Percentiles rank a stretch among this genome's conserved stretches.
phyloP scores from a whole-genome alignment of 805 yeast genomes.

The Lipomyces sp. region DNA sequence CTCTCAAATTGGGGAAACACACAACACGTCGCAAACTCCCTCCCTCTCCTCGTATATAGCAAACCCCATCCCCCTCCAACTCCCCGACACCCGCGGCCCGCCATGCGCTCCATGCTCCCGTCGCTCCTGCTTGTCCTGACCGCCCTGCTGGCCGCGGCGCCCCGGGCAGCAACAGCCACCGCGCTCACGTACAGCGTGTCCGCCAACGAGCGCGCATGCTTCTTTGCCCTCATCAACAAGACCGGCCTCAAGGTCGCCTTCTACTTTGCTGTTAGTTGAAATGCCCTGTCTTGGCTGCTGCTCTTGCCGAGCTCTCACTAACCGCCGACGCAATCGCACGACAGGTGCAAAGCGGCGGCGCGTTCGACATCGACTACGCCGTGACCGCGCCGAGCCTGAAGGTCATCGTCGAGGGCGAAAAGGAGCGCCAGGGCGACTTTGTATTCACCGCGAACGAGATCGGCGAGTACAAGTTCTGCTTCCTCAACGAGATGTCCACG shows the following conservation, averaged over 20 bases:
- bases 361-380: constrained; percentile 72
- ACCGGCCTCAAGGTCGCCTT: constrained; percentile 62
- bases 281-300: background rate
- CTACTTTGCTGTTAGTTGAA: constrained; percentile 70
- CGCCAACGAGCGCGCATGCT: constrained; percentile 74
- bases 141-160: background rate
- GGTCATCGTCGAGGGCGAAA: constrained; percentile 51
- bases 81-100: too few species aligned
- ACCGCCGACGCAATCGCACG: too few species aligned
- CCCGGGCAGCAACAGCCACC: constrained; percentile 21
- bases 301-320: background rate
- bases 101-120: too few species aligned
- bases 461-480: constrained; percentile 89
- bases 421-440: constrained; percentile 78
- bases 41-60: too few species aligned
- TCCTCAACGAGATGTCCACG: constrained; percentile 75
- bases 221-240: constrained; percentile 61
- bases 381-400: constrained; percentile 55
- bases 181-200: constrained; percentile 68
- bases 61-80: too few species aligned
- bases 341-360: constrained; percentile 66
- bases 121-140: background rate
- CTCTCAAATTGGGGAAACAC: too few species aligned
- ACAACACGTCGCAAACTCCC: too few species aligned
- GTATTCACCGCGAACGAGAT: constrained; percentile 57